Evolutionary conservation across 768 basidiomycete species (phyloP).

Genomic region (Leucocoprinus sp.): DNA sequence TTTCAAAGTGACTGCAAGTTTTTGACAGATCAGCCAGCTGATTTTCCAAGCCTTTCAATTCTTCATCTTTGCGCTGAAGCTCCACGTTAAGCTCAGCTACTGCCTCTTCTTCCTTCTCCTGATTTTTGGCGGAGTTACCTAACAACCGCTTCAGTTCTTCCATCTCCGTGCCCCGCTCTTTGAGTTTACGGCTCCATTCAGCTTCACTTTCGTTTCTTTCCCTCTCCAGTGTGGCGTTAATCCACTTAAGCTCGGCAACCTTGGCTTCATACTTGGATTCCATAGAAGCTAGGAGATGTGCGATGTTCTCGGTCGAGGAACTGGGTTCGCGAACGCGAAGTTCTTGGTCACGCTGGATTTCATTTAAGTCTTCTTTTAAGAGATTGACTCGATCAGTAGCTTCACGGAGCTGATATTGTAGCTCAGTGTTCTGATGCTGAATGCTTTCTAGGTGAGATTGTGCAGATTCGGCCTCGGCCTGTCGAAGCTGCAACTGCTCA

Average conservation of each 20-base stretch:
- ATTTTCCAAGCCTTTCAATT: conserved; percentile 38
- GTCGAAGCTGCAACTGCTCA: conserved; percentile 78
- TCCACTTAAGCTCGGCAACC: conserved; percentile 61
- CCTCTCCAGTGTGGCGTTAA: conserved; percentile 57
- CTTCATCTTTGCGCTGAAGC: conserved; percentile 42
- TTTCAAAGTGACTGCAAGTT: conserved; percentile 37
- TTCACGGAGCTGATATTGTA: conserved; percentile 83
- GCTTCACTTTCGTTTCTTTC: conserved; percentile 85
- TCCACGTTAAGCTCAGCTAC: conserved; percentile 44
- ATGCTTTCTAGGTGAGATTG: conserved; percentile 68
- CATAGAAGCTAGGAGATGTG: conserved; percentile 63
- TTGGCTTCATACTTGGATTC: conserved; percentile 73
- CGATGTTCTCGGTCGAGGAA: conserved; percentile 56
- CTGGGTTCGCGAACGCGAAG: conserved; percentile 33
- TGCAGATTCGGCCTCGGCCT: conserved; percentile 84
- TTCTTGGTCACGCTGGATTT: conserved; percentile 53
- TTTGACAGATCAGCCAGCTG: conserved; percentile 48
- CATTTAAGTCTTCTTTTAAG: conserved; percentile 63
- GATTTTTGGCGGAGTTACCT: conserved; percentile 47
- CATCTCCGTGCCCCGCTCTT: conserved; percentile 68
- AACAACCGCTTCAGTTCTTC: conserved; percentile 61
- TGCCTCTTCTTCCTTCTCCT: conserved; percentile 54
- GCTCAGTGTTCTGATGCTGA: conserved; percentile 72
- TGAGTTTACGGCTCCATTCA: conserved; percentile 81
- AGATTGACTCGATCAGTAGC: conserved; percentile 61